Conservation (phyloP, 176 grass and related monocot species). For the Paspalum vaginatum region DNA sequence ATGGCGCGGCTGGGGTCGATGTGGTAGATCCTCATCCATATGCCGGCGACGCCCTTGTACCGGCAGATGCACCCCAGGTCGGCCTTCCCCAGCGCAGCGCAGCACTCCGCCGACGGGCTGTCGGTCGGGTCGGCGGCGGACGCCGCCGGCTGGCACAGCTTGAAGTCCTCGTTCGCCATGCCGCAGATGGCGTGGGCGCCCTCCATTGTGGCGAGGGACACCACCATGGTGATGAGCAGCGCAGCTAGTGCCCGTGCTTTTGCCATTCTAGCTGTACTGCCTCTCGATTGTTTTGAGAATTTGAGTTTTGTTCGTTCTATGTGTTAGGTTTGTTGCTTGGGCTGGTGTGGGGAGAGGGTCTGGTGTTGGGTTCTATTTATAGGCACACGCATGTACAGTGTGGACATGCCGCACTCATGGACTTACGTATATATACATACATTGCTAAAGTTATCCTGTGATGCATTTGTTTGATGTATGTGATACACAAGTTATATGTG, state of each 20-base stretch:
- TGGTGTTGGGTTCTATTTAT: constrained; percentile 36
- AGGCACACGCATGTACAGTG: not conserved
- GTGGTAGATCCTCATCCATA: constrained; percentile 59
- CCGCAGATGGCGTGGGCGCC: constrained; percentile 47
- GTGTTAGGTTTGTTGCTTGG: not conserved
- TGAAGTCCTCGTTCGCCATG: constrained; percentile 47
- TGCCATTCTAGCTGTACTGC: not conserved
- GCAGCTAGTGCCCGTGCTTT: constrained; percentile 17
- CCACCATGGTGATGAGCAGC: not conserved
- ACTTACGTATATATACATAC: not conserved
- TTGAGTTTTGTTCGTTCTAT: not conserved
- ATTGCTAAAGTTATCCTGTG: not conserved
- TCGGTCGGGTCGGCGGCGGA: constrained; percentile 14
- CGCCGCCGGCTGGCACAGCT: constrained; percentile 46
- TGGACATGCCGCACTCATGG: not conserved
- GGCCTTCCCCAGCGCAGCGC: constrained; percentile 41
- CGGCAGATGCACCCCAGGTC: constrained; percentile 62
- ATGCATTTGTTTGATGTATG: not conserved
- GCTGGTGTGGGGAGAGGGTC: not conserved
- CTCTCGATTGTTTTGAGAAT: not conserved
- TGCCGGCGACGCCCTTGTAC: constrained; percentile 42
- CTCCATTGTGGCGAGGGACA: constrained; percentile 2
- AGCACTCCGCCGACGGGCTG: constrained; percentile 53
- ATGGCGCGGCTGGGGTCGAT: constrained; percentile 63
- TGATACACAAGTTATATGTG: not conserved